phyloP scores from a whole-genome alignment of 208 protist genomes.

The Leptomonas seymouri region DNA sequence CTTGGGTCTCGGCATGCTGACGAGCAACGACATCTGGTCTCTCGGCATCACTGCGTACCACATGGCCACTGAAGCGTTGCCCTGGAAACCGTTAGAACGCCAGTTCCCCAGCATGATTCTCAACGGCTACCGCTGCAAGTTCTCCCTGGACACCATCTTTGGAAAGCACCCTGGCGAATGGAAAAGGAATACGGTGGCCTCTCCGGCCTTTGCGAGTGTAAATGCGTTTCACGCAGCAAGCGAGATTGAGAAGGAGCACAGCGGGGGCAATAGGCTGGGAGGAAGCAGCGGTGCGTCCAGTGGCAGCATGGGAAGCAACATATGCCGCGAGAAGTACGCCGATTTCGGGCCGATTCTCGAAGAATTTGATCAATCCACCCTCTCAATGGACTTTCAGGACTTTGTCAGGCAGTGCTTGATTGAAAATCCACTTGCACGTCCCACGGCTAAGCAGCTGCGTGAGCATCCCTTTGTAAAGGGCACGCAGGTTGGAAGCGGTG shows the following conservation, averaged over 20 bases:
- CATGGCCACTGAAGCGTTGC: constrained; percentile 64
- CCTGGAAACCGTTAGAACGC: constrained; percentile 68
- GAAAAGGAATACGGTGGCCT: not conserved
- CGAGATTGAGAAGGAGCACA: not conserved
- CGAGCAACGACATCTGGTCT: constrained; percentile 85
- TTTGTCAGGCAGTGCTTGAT: constrained; percentile 64
- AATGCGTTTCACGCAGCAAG: not conserved
- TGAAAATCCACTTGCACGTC: constrained; percentile 56
- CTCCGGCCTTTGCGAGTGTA: not conserved
- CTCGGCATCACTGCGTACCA: constrained; percentile 79
- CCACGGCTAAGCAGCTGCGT: constrained; percentile 56
- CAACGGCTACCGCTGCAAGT: constrained; percentile 59
- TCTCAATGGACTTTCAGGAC: constrained; percentile 50
- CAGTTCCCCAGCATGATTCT: constrained; percentile 68
- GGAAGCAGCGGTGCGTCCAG: not conserved
- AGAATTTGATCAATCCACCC: constrained; percentile 41
- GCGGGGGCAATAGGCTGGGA: not conserved
- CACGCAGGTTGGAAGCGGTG: not conserved
- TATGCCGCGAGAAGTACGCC: constrained; percentile 21
- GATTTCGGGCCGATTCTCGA: constrained; percentile 61
- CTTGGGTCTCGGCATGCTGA: constrained; percentile 45
- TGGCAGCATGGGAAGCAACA: not conserved
- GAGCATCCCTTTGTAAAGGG: constrained; percentile 61
- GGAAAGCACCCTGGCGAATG: not conserved
- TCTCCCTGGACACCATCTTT: constrained; percentile 31